Evolutionary conservation across 495 filamentous ascomycete genomes (phyloP).

Genomic region (Neurospora hispaniola): DNA sequence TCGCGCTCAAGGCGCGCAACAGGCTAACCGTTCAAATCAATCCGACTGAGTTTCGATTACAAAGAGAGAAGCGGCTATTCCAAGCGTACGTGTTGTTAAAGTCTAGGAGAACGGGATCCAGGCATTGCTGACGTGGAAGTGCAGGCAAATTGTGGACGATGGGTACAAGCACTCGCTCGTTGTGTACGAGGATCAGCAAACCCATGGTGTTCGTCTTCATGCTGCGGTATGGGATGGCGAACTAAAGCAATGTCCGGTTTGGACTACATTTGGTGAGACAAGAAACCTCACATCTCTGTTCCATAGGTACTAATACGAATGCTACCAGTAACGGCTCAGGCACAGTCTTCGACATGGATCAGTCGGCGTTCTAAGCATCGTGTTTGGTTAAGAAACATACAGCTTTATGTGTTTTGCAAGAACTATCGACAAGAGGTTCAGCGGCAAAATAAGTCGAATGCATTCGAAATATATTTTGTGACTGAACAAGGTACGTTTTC

Average conservation of each 20-base stretch:
- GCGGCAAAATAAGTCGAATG: conserved; percentile 30
- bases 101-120: conserved; percentile 7
- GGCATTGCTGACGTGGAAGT: background rate
- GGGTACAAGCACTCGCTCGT: conserved; percentile 59
- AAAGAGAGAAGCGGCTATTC: conserved; percentile 54
- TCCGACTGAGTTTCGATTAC: conserved; percentile 49
- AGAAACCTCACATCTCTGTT: background rate
- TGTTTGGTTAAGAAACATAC: conserved; percentile 50
- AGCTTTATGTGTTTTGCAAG: conserved; percentile 51
- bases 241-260: conserved; percentile 48
- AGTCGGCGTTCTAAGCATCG: conserved; percentile 36
- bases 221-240: conserved; percentile 41
- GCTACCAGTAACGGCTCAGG: conserved; percentile 46
- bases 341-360: conserved; percentile 48
- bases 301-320: background rate
- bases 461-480: conserved; percentile 37
- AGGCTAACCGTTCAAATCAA: conserved; percentile 36
- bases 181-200: conserved; percentile 56
- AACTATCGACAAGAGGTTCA: conserved; percentile 43
- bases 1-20: conserved; percentile 65
- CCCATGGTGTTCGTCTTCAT: conserved; percentile 46
- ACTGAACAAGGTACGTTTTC: conserved; percentile 26
- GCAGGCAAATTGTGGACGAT: conserved; percentile 62
- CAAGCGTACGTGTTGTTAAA: conserved; percentile 45
- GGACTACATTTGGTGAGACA: conserved; percentile 58